Conservation (phyloP, 164 flowering plant species). For the Tetracentron sinense region DNA sequence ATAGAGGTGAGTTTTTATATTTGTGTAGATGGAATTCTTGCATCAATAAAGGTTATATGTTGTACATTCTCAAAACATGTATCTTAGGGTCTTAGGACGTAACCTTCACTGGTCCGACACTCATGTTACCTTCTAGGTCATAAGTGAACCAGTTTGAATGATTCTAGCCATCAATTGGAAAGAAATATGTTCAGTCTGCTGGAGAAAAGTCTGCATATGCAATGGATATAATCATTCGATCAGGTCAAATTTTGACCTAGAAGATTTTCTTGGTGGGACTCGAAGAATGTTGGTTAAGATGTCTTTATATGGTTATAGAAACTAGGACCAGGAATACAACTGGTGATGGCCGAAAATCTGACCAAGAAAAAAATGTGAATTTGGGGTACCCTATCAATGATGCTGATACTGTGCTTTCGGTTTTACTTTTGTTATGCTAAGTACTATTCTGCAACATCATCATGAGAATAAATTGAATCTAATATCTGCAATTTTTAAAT, state of each 20-base stretch:
- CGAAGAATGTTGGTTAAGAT: background rate
- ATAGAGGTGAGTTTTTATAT: constrained; percentile 31
- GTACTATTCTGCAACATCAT: background rate
- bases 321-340: background rate
- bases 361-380: background rate
- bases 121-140: too few species aligned
- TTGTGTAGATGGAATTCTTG: background rate
- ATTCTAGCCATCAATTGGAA: too few species aligned
- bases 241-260: background rate
- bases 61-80: too few species aligned
- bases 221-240: background rate
- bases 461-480: too few species aligned
- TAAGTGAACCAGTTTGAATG: too few species aligned
- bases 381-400: background rate
- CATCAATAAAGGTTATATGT: background rate
- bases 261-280: background rate
- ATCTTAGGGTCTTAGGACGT: too few species aligned
- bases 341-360: background rate
- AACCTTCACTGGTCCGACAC: too few species aligned
- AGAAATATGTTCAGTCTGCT: background rate
- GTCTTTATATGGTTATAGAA: background rate
- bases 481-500: too few species aligned
- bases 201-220: background rate
- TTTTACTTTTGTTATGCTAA: background rate
- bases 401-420: background rate